A percentile compares a stretch with the other conserved stretches of the same genome.
phyloP scores from a whole-genome alignment of 2,329 filamentous ascomycete genomes.

The Metarhizium rileyi region DNA sequence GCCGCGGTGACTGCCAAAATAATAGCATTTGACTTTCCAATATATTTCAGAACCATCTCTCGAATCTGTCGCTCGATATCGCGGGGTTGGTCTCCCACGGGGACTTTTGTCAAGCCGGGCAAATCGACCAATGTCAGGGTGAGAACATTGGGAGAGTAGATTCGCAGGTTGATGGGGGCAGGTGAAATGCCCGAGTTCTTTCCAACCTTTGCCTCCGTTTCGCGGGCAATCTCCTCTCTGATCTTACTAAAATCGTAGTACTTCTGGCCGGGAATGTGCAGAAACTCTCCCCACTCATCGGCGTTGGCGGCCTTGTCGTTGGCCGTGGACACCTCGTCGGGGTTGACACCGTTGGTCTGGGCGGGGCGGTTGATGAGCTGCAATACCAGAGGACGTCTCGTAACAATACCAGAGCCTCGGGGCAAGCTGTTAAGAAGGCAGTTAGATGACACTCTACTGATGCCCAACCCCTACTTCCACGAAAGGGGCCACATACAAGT shows the following conservation, averaged over 20 bases:
- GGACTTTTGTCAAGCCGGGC: constrained; percentile 92
- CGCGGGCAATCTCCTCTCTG: constrained; percentile 89
- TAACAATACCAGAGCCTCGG: constrained; percentile 95
- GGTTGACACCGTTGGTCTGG: constrained; percentile 63
- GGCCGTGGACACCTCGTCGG: constrained; percentile 53
- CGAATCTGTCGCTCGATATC: constrained; percentile 95
- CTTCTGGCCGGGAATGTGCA: constrained; percentile 95
- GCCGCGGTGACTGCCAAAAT: constrained; percentile 93
- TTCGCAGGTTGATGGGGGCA: constrained; percentile 91
- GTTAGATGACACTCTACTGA: constrained; percentile 3
- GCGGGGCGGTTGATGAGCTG: constrained; percentile 90
- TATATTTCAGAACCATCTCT: constrained; percentile 98
- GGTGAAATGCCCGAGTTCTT: constrained; percentile 95
- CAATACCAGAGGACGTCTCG: constrained; percentile 86
- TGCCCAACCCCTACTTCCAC: background rate
- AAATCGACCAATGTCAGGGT: constrained; percentile 94
- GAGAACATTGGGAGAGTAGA: constrained; percentile 96
- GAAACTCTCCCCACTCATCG: constrained; percentile 98
- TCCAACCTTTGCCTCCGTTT: constrained; percentile 94
- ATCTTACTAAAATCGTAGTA: constrained; percentile 99
- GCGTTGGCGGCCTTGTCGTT: constrained; percentile 81
- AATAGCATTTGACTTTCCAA: constrained; percentile 96
- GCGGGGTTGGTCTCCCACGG: constrained; percentile 89
- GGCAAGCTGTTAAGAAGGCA: constrained; percentile 55
- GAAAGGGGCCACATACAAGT: constrained; percentile 64